A percentile compares a stretch with the other conserved stretches of the same genome.
phyloP scores from a whole-genome alignment of 2,329 filamentous ascomycete species.

The Fusarium aywerte region DNA sequence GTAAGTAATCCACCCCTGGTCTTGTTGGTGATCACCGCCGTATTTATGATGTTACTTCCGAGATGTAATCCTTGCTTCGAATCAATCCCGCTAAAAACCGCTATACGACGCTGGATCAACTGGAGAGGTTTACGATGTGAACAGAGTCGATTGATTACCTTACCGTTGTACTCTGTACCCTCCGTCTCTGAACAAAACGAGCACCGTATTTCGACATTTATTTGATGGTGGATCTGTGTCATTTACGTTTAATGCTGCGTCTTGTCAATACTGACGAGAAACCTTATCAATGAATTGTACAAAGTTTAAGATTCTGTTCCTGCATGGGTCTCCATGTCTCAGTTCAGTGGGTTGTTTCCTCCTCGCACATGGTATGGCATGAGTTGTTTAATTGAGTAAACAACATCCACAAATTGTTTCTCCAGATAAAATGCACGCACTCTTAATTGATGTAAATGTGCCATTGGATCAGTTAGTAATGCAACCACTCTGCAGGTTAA shows the following conservation, averaged over 20 bases:
- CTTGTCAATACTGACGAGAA: background rate
- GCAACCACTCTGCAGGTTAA: background rate
- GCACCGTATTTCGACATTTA: background rate
- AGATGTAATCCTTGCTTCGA: conserved; percentile 3
- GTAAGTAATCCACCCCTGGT: background rate
- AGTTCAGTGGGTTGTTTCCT: background rate
- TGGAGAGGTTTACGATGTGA: background rate
- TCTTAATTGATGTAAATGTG: too few species aligned
- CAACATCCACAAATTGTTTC: background rate
- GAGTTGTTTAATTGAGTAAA: background rate
- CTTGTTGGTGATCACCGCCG: conserved; percentile 13
- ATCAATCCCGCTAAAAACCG: background rate
- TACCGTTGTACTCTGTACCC: background rate
- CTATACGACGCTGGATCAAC: conserved; percentile 8
- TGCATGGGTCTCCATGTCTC: conserved; percentile 12
- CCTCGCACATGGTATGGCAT: background rate
- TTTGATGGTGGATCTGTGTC: background rate
- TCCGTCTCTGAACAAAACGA: background rate
- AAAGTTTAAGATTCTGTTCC: conserved; percentile 17
- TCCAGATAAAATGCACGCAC: background rate
- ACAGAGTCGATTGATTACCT: too few species aligned
- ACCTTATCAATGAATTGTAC: background rate
- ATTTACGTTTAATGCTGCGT: background rate
- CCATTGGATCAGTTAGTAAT: background rate
- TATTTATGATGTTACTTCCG: conserved; percentile 11